These are phyloP conservation scores for Cercospora citrullina DNA, from an alignment of 2,329 filamentous ascomycete species.

Conservation along the genomic window DNA sequence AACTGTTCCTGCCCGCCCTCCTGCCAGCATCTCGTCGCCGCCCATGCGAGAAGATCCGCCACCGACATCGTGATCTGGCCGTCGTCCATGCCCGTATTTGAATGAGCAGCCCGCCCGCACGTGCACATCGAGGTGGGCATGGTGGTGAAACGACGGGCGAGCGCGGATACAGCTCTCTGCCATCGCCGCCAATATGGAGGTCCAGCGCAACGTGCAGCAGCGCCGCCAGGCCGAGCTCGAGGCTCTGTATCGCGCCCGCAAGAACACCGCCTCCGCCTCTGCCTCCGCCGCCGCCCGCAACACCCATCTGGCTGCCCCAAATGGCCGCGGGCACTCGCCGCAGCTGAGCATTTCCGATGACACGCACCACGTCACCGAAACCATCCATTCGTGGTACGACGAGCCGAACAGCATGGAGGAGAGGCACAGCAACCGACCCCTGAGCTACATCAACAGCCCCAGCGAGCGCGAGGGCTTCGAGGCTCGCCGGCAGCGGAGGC, in stretches of 20 bases:
- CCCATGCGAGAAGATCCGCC: not conserved
- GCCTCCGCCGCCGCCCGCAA: conserved; percentile 38
- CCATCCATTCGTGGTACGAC: conserved; percentile 87
- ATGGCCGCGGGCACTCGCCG: conserved; percentile 49
- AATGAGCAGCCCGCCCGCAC: not conserved
- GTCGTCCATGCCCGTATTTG: not conserved
- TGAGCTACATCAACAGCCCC: conserved; percentile 70
- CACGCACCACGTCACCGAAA: conserved; percentile 90
- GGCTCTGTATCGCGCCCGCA: conserved; percentile 35
- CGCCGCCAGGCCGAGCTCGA: conserved; percentile 48
- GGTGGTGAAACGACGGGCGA: conserved; percentile 3
- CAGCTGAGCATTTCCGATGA: conserved; percentile 78
- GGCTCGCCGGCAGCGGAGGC: conserved; percentile 29
- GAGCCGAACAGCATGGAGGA: conserved; percentile 46
- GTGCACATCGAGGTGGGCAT: conserved; percentile 3
- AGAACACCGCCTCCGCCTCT: conserved; percentile 19
- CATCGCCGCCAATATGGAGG: conserved; percentile 11
- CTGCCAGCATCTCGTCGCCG: not conserved
- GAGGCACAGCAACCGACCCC: conserved; percentile 63
- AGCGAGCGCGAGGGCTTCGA: conserved; percentile 53
- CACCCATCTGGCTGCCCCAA: conserved; percentile 38
- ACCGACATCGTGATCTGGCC: not conserved
- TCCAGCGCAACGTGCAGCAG: conserved; percentile 6
- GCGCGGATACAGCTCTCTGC: conserved; percentile 8
- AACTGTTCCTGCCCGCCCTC: not conserved